These are phyloP conservation scores for Penicillium sp. DNA, from an alignment of 2,329 filamentous ascomycete species.

Conservation along the genomic window DNA sequence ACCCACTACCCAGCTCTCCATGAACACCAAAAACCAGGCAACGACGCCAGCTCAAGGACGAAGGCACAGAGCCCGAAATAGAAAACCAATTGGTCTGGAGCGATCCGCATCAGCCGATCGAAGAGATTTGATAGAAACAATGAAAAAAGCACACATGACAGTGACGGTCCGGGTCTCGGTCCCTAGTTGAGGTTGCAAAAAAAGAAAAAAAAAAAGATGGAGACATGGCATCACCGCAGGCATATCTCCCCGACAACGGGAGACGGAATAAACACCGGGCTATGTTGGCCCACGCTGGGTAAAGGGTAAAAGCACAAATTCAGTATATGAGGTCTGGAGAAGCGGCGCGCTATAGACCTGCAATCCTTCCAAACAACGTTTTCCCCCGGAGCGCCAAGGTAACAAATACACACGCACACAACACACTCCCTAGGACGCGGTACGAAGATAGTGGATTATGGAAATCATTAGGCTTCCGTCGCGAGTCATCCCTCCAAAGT, in stretches of 20 bases:
- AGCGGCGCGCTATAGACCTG: constrained; percentile 26
- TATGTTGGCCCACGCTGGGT: too few relatives aligned
- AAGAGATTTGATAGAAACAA: constrained; percentile 1
- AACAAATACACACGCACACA: constrained; percentile 30
- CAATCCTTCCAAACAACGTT: constrained; percentile 33
- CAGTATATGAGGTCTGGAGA: constrained; percentile 25
- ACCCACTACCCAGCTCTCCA: too few relatives aligned
- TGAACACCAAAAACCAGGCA: too few relatives aligned
- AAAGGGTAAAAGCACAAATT: constrained; percentile 12
- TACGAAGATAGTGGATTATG: constrained; percentile 35
- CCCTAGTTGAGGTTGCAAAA: constrained; percentile 16
- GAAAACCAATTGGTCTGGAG: neutral
- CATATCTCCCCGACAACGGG: constrained; percentile 5
- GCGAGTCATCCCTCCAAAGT: constrained; percentile 25
- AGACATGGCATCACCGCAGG: constrained; percentile 6
- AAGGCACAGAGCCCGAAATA: too few relatives aligned
- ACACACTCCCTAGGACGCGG: constrained; percentile 32
- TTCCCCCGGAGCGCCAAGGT: constrained; percentile 38
- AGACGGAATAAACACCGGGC: constrained; percentile 5
- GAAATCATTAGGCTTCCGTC: constrained; percentile 34
- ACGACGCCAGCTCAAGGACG: too few relatives aligned
- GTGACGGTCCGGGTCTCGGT: constrained; percentile 17
- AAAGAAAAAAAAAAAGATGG: constrained; percentile 9
- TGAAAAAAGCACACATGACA: constrained; percentile 18
- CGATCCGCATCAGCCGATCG: neutral